phyloP scores from a whole-genome alignment of 495 filamentous ascomycete genomes.

The Apodospora peruviana region DNA sequence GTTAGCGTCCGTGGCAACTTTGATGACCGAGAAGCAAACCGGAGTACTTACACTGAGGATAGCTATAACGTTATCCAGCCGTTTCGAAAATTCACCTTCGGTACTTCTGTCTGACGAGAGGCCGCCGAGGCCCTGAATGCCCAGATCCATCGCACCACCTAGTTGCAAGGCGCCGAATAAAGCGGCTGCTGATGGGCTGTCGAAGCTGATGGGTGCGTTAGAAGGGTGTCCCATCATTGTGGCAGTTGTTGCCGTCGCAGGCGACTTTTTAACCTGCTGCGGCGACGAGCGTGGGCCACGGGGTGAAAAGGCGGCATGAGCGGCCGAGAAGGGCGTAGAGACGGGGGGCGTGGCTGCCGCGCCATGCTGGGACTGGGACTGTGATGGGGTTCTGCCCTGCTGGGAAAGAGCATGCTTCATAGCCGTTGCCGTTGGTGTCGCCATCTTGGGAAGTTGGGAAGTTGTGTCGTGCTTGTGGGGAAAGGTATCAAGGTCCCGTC shows the following conservation, averaged over 20 bases:
- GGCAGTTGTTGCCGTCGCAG: conserved; percentile 29
- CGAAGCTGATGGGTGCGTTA: conserved; percentile 40
- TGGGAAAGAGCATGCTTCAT: conserved; percentile 41
- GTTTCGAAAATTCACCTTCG: conserved; percentile 54
- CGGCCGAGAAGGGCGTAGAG: conserved; percentile 50
- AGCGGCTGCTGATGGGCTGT: conserved; percentile 47
- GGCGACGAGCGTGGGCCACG: conserved; percentile 45
- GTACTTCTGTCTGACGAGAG: conserved; percentile 31
- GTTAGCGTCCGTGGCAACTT: conserved; percentile 3
- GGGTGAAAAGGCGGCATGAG: conserved; percentile 47
- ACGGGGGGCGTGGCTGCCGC: conserved; percentile 48
- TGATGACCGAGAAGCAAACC: too few relatives aligned
- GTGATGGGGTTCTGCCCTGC: conserved; percentile 43
- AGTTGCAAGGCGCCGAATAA: conserved; percentile 42
- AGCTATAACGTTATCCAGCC: conserved; percentile 48
- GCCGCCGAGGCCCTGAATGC: conserved; percentile 32
- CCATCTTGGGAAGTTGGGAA: conserved; percentile 25
- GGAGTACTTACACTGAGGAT: conserved; percentile 20
- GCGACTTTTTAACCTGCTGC: conserved; percentile 52
- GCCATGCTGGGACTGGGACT: conserved; percentile 38
- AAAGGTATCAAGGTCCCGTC: background rate
- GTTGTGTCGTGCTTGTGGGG: background rate
- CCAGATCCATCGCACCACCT: conserved; percentile 31
- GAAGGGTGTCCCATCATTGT: conserved; percentile 33
- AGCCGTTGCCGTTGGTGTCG: conserved; percentile 47